These are phyloP conservation scores for Angophora floribunda DNA, from an alignment of 345 rosid species.

Conservation along the genomic window DNA sequence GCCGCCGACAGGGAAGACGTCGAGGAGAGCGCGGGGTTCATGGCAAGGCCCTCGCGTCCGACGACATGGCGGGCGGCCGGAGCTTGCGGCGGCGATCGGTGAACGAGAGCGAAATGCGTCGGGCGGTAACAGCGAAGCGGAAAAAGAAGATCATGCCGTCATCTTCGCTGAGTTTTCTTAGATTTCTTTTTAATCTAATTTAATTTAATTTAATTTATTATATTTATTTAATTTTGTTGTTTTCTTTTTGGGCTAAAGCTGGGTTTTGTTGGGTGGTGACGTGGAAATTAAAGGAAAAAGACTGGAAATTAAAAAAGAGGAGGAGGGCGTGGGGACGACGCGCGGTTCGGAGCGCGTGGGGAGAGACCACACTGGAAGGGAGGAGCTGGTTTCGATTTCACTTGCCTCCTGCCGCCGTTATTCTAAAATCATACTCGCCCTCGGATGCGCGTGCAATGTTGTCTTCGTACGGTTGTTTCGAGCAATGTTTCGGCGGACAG, in stretches of 20 bases:
- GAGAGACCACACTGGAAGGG: not conserved
- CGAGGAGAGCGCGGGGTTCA: slow-evolving; percentile 4
- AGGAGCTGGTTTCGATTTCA: not conserved
- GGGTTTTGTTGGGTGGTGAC: not conserved
- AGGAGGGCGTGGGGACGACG: not conserved
- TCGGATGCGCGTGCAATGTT: not conserved
- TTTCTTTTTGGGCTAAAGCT: not conserved
- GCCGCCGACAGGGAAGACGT: not conserved
- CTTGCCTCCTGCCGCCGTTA: not conserved
- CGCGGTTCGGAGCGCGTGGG: not conserved
- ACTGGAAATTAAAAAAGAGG: not conserved
- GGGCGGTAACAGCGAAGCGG: not conserved
- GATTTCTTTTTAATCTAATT: too few species aligned
- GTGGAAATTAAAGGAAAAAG: not conserved
- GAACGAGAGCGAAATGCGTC: not conserved
- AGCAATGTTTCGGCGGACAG: not conserved
- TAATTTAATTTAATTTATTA: accelerated
- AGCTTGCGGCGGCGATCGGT: not conserved
- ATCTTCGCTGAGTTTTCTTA: too few species aligned
- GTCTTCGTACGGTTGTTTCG: not conserved
- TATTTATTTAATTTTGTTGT: not conserved
- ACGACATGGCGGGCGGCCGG: not conserved
- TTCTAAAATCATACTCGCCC: not conserved
- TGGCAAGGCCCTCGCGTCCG: not conserved
- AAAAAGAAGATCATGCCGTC: not conserved